Evolutionary conservation across 1,139 yeast genomes (phyloP), one percentile per base, ranked within the genome.

Genomic region (Nakaseomyces delphensis): DNA sequence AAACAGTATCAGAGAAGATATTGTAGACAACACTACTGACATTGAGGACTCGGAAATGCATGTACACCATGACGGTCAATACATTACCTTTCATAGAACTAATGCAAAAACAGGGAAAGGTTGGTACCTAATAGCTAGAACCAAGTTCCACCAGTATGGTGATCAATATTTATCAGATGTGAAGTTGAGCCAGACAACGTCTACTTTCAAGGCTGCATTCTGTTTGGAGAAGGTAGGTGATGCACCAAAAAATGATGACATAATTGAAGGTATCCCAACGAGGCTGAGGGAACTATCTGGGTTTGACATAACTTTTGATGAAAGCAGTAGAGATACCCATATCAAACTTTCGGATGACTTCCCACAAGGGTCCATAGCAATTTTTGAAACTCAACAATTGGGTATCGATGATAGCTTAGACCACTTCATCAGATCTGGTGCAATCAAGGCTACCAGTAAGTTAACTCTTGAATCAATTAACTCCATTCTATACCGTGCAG

Each of bases 41-140:
- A 64, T 70, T 38, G 79, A 79, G 48, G 87, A 84, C 50, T 86
- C 83, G 52, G 97, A 91, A 64, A 86, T 84, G 82, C 91, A 85
- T 60, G 85, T 91, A 40, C 96, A 91, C 57, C 96, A 85, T 57
- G 95, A 86, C 51, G 95, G 84, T 9, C 95, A 87, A 61, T 91
- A 74, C 60, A 85, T 91, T 47, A 89, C 97, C 1, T 80, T 89
- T 43, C 96, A 89, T 62, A 71, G 97, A 51, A 76, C 81, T 40
- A 85, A 86, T 57, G 81, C 95, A 0, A 73, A 77, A 50, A 79
- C 87, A 7, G 97, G 96, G 1, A 74, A 75, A 46, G 98, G 98
- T 1, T 85, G 85, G 78, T 86, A 84, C 54, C 69, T 91, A 55
- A 74, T 91, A 58, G 95, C 96, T 0, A 74, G 96, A 60, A 77